Evolutionary conservation across 805 yeast species (phyloP).

Genomic region (Yarrowia alimentaria): DNA sequence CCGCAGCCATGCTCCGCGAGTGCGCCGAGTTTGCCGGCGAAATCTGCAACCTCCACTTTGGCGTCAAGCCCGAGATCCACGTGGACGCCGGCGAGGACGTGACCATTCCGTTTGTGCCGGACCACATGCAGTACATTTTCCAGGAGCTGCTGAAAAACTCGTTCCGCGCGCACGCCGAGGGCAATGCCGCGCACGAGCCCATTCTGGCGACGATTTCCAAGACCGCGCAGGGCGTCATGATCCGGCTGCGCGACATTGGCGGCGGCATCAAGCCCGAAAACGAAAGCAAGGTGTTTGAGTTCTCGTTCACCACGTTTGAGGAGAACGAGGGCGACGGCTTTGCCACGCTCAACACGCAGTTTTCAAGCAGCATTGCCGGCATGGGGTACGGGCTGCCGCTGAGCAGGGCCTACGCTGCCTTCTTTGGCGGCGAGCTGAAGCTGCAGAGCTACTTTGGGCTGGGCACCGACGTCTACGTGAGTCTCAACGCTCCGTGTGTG

Average conservation of each 20-base stretch:
- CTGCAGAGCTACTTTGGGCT: conserved; percentile 70
- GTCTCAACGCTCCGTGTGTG: conserved; percentile 31
- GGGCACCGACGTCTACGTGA: conserved; percentile 75
- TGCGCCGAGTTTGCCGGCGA: conserved; percentile 78
- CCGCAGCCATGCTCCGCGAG: conserved; percentile 59
- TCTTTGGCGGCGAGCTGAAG: conserved; percentile 68
- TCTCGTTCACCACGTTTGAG: conserved; percentile 79
- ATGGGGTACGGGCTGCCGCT: conserved; percentile 95
- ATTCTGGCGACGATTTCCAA: conserved; percentile 51
- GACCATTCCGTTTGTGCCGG: conserved; percentile 77
- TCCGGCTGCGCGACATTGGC: conserved; percentile 82
- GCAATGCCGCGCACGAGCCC: conserved; percentile 42
- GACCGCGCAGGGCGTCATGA: conserved; percentile 53
- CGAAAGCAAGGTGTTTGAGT: conserved; percentile 71
- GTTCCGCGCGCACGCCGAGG: conserved; percentile 81
- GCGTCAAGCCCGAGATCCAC: conserved; percentile 60
- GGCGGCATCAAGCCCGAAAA: conserved; percentile 77
- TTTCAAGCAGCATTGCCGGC: conserved; percentile 78
- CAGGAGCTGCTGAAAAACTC: conserved; percentile 87
- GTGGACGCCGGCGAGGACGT: conserved; percentile 59
- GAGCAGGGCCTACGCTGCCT: conserved; percentile 68
- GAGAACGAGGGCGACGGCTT: conserved; percentile 52
- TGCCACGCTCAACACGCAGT: conserved; percentile 58
- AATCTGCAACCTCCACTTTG: conserved; percentile 79
- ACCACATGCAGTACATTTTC: conserved; percentile 81